Evolutionary conservation across 768 basidiomycete genomes (phyloP).

Genomic region (Baorangia bicolor): DNA sequence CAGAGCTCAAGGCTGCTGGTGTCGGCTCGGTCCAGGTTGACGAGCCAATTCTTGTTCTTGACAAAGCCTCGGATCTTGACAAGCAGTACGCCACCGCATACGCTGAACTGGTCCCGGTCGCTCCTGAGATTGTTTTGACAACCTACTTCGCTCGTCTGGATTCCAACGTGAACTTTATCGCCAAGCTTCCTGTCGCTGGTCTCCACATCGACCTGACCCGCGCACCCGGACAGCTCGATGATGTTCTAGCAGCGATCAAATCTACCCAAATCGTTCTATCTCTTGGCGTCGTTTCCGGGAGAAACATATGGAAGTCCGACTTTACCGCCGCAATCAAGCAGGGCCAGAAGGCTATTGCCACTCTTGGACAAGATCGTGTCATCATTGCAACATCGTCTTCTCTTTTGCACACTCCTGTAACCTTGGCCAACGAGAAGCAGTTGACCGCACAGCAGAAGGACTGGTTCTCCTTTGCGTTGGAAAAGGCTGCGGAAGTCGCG

Average conservation of each 20-base stretch:
- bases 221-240: slow-evolving; percentile 85
- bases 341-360: slow-evolving; percentile 80
- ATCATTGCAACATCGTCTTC: slow-evolving; percentile 96
- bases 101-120: slow-evolving; percentile 72
- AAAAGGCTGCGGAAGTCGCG: slow-evolving; percentile 92
- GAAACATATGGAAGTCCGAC: slow-evolving; percentile 99
- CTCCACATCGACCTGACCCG: slow-evolving; percentile 97
- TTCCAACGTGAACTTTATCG: slow-evolving; percentile 81
- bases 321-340: slow-evolving; percentile 78
- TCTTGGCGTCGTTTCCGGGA: slow-evolving; percentile 94
- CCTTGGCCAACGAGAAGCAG: slow-evolving; percentile 89
- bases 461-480: slow-evolving; percentile 98
- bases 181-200: slow-evolving; percentile 89
- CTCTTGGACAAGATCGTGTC: slow-evolving; percentile 84
- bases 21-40: slow-evolving; percentile 95
- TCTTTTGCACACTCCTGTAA: slow-evolving; percentile 97
- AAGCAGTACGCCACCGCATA: slow-evolving; percentile 81
- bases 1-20: slow-evolving; percentile 90
- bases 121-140: slow-evolving; percentile 91
- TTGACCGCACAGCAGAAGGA: slow-evolving; percentile 87
- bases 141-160: slow-evolving; percentile 98
- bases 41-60: slow-evolving; percentile 94
- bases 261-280: slow-evolving; percentile 79
- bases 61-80: slow-evolving; percentile 73
- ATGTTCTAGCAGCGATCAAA: slow-evolving; percentile 81